Evolutionary conservation across 306 rosid species (phyloP).

Genomic region (Macrotyloma uniflorum): DNA sequence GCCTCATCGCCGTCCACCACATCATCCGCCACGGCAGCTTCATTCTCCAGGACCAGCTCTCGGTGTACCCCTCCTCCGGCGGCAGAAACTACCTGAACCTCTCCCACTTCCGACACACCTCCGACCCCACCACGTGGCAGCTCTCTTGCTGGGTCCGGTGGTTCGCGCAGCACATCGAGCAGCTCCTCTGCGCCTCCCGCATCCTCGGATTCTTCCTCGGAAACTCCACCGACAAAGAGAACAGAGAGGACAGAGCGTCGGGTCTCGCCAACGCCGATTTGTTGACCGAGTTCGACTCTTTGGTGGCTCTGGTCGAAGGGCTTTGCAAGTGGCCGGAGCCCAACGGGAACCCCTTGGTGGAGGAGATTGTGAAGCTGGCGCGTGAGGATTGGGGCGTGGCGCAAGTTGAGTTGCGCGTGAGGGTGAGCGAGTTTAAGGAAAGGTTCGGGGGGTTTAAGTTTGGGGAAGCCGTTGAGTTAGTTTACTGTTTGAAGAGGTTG

Average conservation of each 20-base stretch:
- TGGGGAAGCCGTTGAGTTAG: conserved; percentile 72
- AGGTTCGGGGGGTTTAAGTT: conserved; percentile 61
- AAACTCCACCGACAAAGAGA: conserved; percentile 41
- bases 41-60: conserved; percentile 89
- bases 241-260: conserved; percentile 53
- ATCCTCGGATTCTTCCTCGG: conserved; percentile 61
- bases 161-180: conserved; percentile 74
- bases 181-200: conserved; percentile 53
- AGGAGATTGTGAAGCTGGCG: conserved; percentile 52
- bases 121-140: conserved; percentile 58
- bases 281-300: conserved; percentile 56
- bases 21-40: conserved; percentile 65
- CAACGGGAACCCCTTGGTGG: conserved; percentile 51
- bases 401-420: conserved; percentile 37
- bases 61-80: conserved; percentile 68
- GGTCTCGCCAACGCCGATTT: conserved; percentile 49
- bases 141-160: conserved; percentile 87
- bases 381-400: conserved; percentile 50
- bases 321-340: conserved; percentile 54
- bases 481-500: conserved; percentile 59
- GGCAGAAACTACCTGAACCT: conserved; percentile 94
- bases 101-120: conserved; percentile 72
- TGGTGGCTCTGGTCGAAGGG: conserved; percentile 55
- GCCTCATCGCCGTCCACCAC: conserved; percentile 76
- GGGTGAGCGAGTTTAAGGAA: conserved; percentile 60